These are phyloP conservation scores for Mycocentrospora acerina DNA, from an alignment of 2,329 filamentous ascomycete species.

Conservation along the genomic window DNA sequence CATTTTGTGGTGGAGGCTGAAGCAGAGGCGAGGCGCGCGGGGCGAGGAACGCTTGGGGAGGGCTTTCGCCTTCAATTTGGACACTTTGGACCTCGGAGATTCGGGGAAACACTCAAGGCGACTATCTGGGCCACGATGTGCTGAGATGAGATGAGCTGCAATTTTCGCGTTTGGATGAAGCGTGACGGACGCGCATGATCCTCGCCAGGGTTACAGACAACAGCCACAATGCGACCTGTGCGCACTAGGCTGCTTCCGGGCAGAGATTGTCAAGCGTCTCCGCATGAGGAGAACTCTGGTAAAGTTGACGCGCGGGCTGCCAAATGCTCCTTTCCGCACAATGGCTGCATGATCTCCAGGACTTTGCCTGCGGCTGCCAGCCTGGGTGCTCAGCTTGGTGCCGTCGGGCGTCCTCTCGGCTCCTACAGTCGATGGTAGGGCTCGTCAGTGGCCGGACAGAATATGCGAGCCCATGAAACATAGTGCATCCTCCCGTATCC, in stretches of 20 bases:
- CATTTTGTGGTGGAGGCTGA: constrained; percentile 1
- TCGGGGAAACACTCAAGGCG: too few relatives aligned
- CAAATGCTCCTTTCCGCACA: neutral
- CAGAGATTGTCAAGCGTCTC: constrained; percentile 7
- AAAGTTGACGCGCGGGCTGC: neutral
- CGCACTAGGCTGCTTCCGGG: constrained; percentile 11
- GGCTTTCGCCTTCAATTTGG: constrained; percentile 5
- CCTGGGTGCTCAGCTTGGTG: too few relatives aligned
- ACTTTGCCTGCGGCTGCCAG: constrained; percentile 4
- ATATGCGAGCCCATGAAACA: constrained; percentile 34
- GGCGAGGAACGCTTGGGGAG: constrained; percentile 4
- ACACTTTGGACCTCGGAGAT: constrained; percentile 1
- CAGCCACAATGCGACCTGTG: constrained; percentile 8
- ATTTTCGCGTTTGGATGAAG: constrained; percentile 10
- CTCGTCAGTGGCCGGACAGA: constrained; percentile 11
- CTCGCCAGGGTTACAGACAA: constrained; percentile 9
- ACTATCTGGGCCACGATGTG: constrained; percentile 6
- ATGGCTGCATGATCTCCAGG: constrained; percentile 4
- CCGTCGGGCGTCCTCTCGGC: too few relatives aligned
- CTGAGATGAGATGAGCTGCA: constrained; percentile 10
- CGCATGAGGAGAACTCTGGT: too few relatives aligned
- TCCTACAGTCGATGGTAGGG: constrained; percentile 2
- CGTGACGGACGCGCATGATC: constrained; percentile 29
- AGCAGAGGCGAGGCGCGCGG: constrained; percentile 5
- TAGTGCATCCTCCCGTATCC: constrained; percentile 38